Conservation (phyloP, 192 early-diverging fungal genomes). For the Coemansia sp. region DNA sequence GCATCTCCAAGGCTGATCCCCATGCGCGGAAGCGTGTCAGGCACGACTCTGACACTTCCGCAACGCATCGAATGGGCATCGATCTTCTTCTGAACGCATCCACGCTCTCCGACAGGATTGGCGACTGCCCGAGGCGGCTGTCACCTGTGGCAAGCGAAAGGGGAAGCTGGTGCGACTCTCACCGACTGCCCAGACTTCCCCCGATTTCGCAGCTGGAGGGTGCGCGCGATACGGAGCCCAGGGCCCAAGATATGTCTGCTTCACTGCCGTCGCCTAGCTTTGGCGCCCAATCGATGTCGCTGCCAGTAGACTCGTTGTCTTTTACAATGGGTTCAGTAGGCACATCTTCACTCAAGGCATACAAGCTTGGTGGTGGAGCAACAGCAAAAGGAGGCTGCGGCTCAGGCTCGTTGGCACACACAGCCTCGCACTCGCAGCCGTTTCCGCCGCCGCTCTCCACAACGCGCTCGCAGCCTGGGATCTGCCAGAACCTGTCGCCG, state of each 20-base stretch:
- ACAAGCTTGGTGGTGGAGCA: slow-evolving; percentile 23
- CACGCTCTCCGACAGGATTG: slow-evolving; percentile 38
- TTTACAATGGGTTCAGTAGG: slow-evolving; percentile 22
- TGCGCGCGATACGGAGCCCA: not conserved
- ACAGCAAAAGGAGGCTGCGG: not conserved
- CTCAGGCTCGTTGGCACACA: not conserved
- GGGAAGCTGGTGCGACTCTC: slow-evolving; percentile 7
- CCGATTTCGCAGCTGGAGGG: slow-evolving; percentile 40
- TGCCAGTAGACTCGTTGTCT: slow-evolving; percentile 18
- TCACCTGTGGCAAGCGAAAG: slow-evolving; percentile 2
- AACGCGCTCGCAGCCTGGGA: slow-evolving; percentile 29
- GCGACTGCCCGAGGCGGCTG: slow-evolving; percentile 4
- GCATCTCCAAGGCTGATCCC: not conserved
- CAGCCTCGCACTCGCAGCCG: not conserved
- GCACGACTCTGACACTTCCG: slow-evolving; percentile 20
- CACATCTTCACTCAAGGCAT: slow-evolving; percentile 33
- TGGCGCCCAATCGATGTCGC: slow-evolving; percentile 18
- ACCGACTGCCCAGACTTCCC: slow-evolving; percentile 22
- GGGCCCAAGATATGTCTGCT: not conserved
- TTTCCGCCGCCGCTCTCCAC: slow-evolving; percentile 42
- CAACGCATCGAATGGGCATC: slow-evolving; percentile 40
- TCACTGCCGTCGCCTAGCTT: not conserved
- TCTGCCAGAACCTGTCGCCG: slow-evolving; percentile 32
- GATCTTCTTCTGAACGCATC: slow-evolving; percentile 51
- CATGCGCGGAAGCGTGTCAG: slow-evolving; percentile 25